Evolutionary conservation across 441 rosid species (phyloP).

Genomic region (Caryocar brasiliense): DNA sequence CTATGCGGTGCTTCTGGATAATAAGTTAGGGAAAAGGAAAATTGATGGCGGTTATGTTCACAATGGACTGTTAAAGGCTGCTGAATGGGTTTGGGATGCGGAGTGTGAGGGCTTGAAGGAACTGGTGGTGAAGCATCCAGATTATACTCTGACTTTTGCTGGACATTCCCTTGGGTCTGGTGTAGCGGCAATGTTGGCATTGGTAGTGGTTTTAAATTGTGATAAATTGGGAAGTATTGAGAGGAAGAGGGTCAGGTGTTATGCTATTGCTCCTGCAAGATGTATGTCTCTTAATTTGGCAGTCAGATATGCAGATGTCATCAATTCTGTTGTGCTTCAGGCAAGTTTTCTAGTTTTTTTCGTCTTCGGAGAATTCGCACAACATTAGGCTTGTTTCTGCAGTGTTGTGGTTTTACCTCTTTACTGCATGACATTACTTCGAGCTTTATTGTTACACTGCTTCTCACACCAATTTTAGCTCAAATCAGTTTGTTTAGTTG

Average conservation of each 20-base stretch:
- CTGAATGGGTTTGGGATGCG: constrained; percentile 61
- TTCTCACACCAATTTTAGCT: no score
- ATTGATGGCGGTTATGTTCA: constrained; percentile 90
- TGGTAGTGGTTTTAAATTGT: constrained; percentile 44
- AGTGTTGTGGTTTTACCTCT: no score
- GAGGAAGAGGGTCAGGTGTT: constrained; percentile 70
- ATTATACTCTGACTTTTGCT: constrained; percentile 67
- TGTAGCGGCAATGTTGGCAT: constrained; percentile 67
- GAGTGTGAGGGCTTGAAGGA: constrained; percentile 62
- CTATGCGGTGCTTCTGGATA: constrained; percentile 68
- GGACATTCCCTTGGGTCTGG: constrained; percentile 98
- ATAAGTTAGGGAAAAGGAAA: constrained; percentile 61
- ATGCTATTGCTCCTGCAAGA: constrained; percentile 86
- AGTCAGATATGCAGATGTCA: constrained; percentile 81
- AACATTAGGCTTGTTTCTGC: no score
- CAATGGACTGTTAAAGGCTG: constrained; percentile 76
- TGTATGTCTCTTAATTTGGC: constrained; percentile 91
- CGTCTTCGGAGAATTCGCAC: background rate
- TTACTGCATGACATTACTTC: no score
- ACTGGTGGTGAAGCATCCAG: constrained; percentile 44
- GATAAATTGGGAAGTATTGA: constrained; percentile 59
- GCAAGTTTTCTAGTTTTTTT: constrained; percentile 24
- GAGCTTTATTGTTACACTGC: no score
- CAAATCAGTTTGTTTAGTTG: no score
- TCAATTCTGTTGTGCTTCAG: constrained; percentile 88